Evolutionary conservation across 2,329 filamentous ascomycete genomes (phyloP), one percentile per base, ranked within the genome.

Genomic region (Fusarium phyllophilum): DNA sequence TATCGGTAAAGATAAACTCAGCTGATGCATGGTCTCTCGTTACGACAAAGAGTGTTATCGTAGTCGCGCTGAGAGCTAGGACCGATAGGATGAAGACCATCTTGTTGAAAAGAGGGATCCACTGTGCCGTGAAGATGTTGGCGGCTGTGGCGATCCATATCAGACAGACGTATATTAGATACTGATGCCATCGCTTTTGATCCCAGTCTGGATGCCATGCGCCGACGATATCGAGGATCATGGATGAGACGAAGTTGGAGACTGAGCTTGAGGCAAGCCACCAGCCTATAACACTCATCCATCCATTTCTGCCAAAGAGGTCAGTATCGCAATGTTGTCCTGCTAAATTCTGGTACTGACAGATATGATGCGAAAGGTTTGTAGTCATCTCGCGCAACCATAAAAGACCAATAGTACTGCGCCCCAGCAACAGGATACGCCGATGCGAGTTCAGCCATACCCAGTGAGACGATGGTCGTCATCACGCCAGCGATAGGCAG

Each of bases 111-210:
- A 70, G 45, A 5, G 73, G 73, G 12, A 75, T 66, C 72, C 64
- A 72, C n/a, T 33, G 59, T 1, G 74, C 63, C 14, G 86, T 83
- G 66, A 93, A 89, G 5, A 89, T 88, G 70, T 93, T 93, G 79
- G 92, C 83, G 44, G 88, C 63, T 66, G 92, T 89, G 18, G 89
- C 89, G 14, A 86, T 81, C 51, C 89, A 72, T 15, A 88, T 91
- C 74, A 89, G 89, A 9, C 82, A 89, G 42, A 91, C 86, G 79
- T 93, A 93, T 60, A 93, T 90, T 17, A 93, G 81, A 79, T 93
- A 93, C 68, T 92, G 89, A 73, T 93, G 91, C 89, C 90, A 93
- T 20, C 87, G 78, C 72, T 91, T 79, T 6, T 87, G 72, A 12
- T 84, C 82, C 78, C 90, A 93, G 48, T 81, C 83, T 2, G 87